Conservation (phyloP, 2,329 filamentous ascomycete species). For the Tolypocladium ophioglossoides region DNA sequence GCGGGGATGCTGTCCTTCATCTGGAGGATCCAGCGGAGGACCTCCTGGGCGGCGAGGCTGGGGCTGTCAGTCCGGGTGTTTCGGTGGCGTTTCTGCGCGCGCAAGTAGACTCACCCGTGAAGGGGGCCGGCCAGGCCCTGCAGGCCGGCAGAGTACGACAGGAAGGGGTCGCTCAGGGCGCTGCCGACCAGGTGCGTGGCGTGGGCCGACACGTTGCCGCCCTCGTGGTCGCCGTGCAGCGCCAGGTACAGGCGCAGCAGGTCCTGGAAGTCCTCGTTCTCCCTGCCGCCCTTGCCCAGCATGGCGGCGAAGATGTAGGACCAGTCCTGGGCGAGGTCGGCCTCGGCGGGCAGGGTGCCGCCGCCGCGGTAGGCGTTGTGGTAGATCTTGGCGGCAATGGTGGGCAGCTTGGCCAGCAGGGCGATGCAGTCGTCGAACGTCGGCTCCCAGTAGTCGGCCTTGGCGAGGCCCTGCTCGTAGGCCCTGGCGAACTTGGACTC, state of each 20-base stretch:
- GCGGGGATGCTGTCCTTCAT: slow-evolving; percentile 85
- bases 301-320: slow-evolving; percentile 97
- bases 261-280: slow-evolving; percentile 93
- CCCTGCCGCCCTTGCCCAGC: slow-evolving; percentile 78
- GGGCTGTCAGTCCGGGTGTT: not conserved
- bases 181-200: slow-evolving; percentile 91
- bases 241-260: slow-evolving; percentile 88
- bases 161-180: slow-evolving; percentile 87
- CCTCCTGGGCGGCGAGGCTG: slow-evolving; percentile 87
- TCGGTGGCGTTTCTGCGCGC: too few species aligned
- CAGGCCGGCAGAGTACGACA: slow-evolving; percentile 91
- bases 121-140: slow-evolving; percentile 86
- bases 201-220: slow-evolving; percentile 94
- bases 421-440: slow-evolving; percentile 94
- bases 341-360: slow-evolving; percentile 60
- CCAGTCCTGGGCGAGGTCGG: slow-evolving; percentile 88
- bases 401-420: slow-evolving; percentile 89
- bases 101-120: slow-evolving; percentile 34
- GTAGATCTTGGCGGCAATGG: slow-evolving; percentile 95
- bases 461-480: slow-evolving; percentile 83
- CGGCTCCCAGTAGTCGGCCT: slow-evolving; percentile 98
- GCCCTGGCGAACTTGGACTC: slow-evolving; percentile 88
- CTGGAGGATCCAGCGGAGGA: slow-evolving; percentile 90
- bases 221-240: slow-evolving; percentile 95
- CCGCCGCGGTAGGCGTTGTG: slow-evolving; percentile 75